These are phyloP conservation scores for Pinguiococcus pyrenoidosus DNA, from an alignment of 108 stramenopile genomes.

Conservation along the genomic window DNA sequence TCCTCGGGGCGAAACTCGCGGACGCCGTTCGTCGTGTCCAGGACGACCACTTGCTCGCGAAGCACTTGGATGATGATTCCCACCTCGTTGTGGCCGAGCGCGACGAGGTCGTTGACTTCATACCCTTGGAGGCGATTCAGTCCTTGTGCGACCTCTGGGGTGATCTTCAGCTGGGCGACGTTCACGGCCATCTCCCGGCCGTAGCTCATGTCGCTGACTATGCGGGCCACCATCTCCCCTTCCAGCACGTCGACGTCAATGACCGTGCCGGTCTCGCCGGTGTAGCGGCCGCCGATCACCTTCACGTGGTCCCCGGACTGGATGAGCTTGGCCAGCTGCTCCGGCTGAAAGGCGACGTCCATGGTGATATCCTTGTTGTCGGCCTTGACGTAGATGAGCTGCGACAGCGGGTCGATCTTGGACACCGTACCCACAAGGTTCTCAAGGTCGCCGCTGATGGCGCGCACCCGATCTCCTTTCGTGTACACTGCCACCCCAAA, in stretches of 20 bases:
- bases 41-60: conserved; percentile 19
- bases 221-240: conserved; percentile 11
- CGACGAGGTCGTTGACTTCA: conserved; percentile 33
- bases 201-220: conserved; percentile 24
- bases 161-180: conserved; percentile 23
- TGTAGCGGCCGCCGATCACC: conserved; percentile 80
- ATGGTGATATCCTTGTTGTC: conserved; percentile 30
- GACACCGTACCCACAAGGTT: conserved; percentile 78
- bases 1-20: conserved; percentile 16
- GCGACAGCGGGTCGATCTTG: conserved; percentile 56
- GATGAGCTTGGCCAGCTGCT: conserved; percentile 79
- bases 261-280: conserved; percentile 86
- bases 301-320: conserved; percentile 86
- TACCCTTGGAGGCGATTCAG: conserved; percentile 24
- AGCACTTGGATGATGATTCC: conserved; percentile 17
- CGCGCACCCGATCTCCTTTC: conserved; percentile 84
- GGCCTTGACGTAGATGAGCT: conserved; percentile 69
- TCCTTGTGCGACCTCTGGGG: conserved; percentile 22
- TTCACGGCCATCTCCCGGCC: conserved; percentile 20
- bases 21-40: conserved; percentile 20
- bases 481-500: conserved; percentile 8
- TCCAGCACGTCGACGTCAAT: conserved; percentile 58
- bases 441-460: conserved; percentile 79
- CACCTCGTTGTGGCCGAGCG: conserved; percentile 20
- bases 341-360: conserved; percentile 63